phyloP scores from a whole-genome alignment of 225 moss, liverwort and hornwort genomes.

The Marchantia paleacea region DNA sequence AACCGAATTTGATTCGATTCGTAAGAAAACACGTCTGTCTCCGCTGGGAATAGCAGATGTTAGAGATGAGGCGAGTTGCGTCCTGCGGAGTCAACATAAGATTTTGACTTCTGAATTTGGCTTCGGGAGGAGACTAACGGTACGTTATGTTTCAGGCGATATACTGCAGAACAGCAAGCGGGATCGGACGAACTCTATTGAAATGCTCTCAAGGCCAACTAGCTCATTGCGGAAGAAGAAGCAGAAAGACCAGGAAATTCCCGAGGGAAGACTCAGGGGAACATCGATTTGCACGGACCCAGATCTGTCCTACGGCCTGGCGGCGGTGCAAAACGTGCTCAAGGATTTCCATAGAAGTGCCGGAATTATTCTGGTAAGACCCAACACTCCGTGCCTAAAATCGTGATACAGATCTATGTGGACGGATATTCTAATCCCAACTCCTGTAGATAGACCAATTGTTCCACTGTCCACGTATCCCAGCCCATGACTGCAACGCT shows the following conservation, averaged over 20 bases:
- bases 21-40: neutral
- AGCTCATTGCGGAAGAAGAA: slow-evolving; percentile 25
- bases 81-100: neutral
- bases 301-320: slow-evolving; percentile 11
- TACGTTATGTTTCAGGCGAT: slow-evolving; percentile 17
- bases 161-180: slow-evolving; percentile 13
- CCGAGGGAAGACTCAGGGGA: slow-evolving; percentile 15
- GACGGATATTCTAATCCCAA: neutral
- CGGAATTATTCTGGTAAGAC: neutral
- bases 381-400: neutral
- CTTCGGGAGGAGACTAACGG: neutral
- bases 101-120: neutral
- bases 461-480: neutral
- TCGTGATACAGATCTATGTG: neutral
- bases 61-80: neutral
- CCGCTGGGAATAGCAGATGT: neutral
- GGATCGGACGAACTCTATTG: slow-evolving; percentile 21
- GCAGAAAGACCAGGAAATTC: slow-evolving; percentile 18
- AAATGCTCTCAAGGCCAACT: slow-evolving; percentile 16
- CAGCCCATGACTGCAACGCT: neutral
- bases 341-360: slow-evolving; percentile 12
- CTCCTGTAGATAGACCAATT: neutral
- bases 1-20: neutral
- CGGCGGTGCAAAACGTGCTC: slow-evolving; percentile 9
- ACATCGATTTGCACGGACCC: slow-evolving; percentile 25